Evolutionary conservation across 2,329 filamentous ascomycete genomes (phyloP).

Genomic region (Botryotinia globosa): DNA sequence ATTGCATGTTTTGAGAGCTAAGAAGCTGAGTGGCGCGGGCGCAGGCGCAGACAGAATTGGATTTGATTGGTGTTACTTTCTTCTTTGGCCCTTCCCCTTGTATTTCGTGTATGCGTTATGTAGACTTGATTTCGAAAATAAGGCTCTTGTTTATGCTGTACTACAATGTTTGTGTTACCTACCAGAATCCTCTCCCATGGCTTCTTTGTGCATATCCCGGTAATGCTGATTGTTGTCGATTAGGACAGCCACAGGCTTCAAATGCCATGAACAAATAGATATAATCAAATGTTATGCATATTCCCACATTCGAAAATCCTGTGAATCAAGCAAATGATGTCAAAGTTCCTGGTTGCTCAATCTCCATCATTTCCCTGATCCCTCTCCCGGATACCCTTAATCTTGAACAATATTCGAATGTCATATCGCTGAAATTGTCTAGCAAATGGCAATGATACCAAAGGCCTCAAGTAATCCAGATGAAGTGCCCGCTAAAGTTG

Average conservation of each 20-base stretch:
- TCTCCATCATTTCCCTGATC: background rate
- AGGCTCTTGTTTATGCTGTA: background rate
- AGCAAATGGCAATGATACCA: background rate
- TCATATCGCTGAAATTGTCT: background rate
- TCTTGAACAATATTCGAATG: background rate
- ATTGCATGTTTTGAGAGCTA: background rate
- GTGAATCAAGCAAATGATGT: background rate
- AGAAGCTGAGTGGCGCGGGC: background rate
- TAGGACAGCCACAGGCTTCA: background rate
- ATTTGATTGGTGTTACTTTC: background rate
- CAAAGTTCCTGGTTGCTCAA: background rate
- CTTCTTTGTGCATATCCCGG: background rate
- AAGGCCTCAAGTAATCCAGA: background rate
- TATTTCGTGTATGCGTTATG: background rate
- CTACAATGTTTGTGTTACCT: background rate
- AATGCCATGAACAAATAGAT: background rate
- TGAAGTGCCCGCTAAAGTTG: too few species aligned
- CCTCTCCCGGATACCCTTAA: background rate
- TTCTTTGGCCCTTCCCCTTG: conserved; percentile 9
- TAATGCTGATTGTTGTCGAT: background rate
- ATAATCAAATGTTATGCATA: background rate
- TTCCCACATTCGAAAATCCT: background rate
- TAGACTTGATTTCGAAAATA: conserved; percentile 1
- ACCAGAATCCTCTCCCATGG: background rate
- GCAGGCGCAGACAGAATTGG: background rate